Evolutionary conservation across 2,329 filamentous ascomycete genomes (phyloP).

Genomic region (Stemphylium beticola): DNA sequence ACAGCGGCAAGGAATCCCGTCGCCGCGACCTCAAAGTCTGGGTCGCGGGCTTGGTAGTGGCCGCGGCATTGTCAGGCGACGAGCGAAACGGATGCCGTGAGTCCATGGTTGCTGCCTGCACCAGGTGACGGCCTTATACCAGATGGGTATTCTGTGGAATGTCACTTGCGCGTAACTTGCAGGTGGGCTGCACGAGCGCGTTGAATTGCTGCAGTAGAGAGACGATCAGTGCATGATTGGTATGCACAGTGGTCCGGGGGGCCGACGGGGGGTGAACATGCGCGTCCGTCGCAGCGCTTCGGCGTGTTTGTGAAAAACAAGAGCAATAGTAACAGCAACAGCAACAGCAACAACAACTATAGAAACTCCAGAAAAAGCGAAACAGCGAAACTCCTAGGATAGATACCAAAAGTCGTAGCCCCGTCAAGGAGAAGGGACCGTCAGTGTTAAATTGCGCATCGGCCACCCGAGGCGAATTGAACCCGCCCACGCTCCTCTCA

Average conservation of each 20-base stretch:
- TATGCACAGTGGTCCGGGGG: constrained; percentile 4
- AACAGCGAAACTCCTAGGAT: not conserved
- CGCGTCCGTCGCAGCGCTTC: not conserved
- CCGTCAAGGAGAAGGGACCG: constrained; percentile 5
- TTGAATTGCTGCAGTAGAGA: constrained; percentile 6
- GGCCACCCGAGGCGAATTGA: constrained; percentile 8
- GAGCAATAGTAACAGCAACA: no score
- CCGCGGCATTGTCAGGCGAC: constrained; percentile 1
- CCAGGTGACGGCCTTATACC: constrained; percentile 5
- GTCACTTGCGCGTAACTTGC: not conserved
- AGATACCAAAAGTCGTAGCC: constrained; percentile 2
- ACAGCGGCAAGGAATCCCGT: constrained; percentile 36
- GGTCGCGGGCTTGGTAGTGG: constrained; percentile 14
- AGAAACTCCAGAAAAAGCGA: no score
- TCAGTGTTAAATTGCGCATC: constrained; percentile 15
- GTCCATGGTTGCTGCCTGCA: constrained; percentile 8
- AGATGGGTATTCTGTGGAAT: constrained; percentile 7
- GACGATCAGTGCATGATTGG: constrained; percentile 13
- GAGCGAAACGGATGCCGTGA: constrained; percentile 7
- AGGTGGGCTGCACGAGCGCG: not conserved
- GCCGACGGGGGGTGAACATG: not conserved
- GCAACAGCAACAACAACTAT: no score
- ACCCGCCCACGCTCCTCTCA: constrained; percentile 1
- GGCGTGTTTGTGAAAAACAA: not conserved
- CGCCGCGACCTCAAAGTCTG: constrained; percentile 36